A percentile compares a stretch with the other conserved stretches of the same genome.
These are phyloP conservation scores for Moesziomyces antarcticus DNA, from an alignment of 1,284 basidiomycete species.

Conservation along the genomic window DNA sequence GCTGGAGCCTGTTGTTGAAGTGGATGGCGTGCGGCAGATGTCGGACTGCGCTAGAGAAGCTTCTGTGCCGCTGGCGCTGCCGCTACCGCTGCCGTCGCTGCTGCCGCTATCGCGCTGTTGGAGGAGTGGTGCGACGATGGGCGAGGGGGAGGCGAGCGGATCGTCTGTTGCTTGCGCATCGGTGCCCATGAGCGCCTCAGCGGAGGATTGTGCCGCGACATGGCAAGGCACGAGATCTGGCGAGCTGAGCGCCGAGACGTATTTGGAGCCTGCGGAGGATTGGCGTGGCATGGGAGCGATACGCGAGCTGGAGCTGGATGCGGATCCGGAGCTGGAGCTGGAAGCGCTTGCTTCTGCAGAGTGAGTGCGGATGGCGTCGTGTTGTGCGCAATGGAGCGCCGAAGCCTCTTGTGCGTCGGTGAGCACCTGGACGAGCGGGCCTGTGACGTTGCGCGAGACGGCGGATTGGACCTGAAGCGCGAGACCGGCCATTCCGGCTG, in stretches of 20 bases:
- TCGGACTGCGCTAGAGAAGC: conserved; percentile 46
- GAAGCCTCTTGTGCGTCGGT: conserved; percentile 28
- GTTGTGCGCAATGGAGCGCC: conserved; percentile 12
- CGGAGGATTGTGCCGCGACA: background rate
- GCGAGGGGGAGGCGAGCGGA: background rate
- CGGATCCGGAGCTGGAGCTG: background rate
- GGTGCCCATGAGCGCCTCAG: conserved; percentile 10
- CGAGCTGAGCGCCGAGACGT: conserved; percentile 30
- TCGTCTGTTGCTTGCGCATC: conserved; percentile 11
- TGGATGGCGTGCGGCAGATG: conserved; percentile 63
- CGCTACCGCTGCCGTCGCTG: conserved; percentile 17
- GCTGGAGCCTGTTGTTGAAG: conserved; percentile 56
- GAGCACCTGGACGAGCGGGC: conserved; percentile 40
- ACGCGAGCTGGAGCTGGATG: background rate
- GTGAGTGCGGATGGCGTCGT: background rate
- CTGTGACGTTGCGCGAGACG: conserved; percentile 41
- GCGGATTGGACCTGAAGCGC: conserved; percentile 44
- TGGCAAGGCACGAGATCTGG: conserved; percentile 15
- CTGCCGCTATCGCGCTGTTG: conserved; percentile 23
- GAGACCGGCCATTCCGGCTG: conserved; percentile 28
- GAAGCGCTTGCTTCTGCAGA: conserved; percentile 5
- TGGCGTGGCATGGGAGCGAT: conserved; percentile 7
- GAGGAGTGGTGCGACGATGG: conserved; percentile 7
- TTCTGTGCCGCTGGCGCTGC: conserved; percentile 24
- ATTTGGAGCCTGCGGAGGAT: conserved; percentile 15